Evolutionary conservation across 768 basidiomycete species (phyloP), one percentile per base, ranked within the genome.

Genomic region (Chalciporus chontae): DNA sequence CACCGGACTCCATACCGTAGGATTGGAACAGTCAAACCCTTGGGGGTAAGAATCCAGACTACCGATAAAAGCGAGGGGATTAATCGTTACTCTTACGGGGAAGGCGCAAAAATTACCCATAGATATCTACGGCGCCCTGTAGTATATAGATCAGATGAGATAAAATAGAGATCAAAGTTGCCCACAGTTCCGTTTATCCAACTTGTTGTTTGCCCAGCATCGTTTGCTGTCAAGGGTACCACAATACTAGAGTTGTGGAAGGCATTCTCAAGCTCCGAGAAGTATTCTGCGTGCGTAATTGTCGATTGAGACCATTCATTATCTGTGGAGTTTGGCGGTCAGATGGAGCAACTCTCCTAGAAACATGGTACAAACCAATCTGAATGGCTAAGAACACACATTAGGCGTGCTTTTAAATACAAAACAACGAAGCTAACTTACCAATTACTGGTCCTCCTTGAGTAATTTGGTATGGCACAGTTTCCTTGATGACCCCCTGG

Each of bases 1-100:
- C n/a, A 91, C 78, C 2, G 77, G 77, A 11, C 61, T 76, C 90
- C 90, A 92, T 0, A 53, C 61, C 2, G 71, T 70, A 2, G 90
- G 87, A 52, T 85, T 77, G 0, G 87, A 87, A 62, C 90, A 92
- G 58, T 92, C 89, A 57, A 89, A 91, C 0, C 77, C 72, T 72
- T 90, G 87, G 1, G 87, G 87, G 52, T 90, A 90, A 0, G 79
- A 76, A 58, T 90, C 89, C 50, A 83, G 59, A 14, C 79, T 79
- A 3, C 26, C 5, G 45, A 32, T 50, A 24, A n/a, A 24, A 36
- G 26, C 2, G 41, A 48, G 26, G n/a, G 41, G 24, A 19, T 53
- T 43, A 51, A 45, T 18, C 1, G 11, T 34, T 37, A 18, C 6
- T 11, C 13, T 8, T 10, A 21, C 19, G 26, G 7, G 38, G 17